Percentiles rank a stretch among this genome's conserved stretches.
These are phyloP conservation scores for Monotropa hypopitys DNA, from an alignment of 179 eudicot genomes.

Conservation along the genomic window DNA sequence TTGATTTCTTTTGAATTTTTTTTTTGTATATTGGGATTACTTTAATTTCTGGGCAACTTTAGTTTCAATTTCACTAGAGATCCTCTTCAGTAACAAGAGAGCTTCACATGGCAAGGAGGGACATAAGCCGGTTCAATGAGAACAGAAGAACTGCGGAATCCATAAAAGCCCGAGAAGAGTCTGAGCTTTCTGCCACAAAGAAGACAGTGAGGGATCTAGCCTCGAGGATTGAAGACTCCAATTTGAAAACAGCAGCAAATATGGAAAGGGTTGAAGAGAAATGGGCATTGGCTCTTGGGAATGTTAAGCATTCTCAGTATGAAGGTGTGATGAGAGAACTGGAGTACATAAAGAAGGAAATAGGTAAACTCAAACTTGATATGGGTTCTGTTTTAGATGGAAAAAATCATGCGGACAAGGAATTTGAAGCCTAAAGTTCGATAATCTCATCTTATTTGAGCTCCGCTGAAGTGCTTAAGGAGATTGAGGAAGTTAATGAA, in stretches of 20 bases:
- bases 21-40: background rate
- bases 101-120: constrained; percentile 44
- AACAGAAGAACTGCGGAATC: constrained; percentile 30
- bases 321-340: constrained; percentile 36
- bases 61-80: constrained; percentile 20
- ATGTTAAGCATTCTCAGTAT: constrained; percentile 14
- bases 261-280: background rate
- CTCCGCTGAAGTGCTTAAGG: constrained; percentile 35
- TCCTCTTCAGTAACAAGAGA: constrained; percentile 41
- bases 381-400: constrained; percentile 39
- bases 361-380: constrained; percentile 57
- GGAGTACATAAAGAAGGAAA: constrained; percentile 44
- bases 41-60: background rate
- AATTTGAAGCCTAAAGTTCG: constrained; percentile 23
- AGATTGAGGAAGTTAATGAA: constrained; percentile 68
- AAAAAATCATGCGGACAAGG: constrained; percentile 46
- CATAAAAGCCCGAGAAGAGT: constrained; percentile 38
- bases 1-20: too few species aligned
- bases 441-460: constrained; percentile 22
- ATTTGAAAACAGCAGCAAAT: constrained; percentile 21
- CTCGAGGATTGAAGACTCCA: constrained; percentile 36
- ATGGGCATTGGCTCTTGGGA: background rate
- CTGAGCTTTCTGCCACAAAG: constrained; percentile 44
- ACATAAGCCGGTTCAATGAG: constrained; percentile 23
- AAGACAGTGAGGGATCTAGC: constrained; percentile 41